Evolutionary conservation across 176 grass and related monocot genomes (phyloP).

Genomic region (Avena eriantha): DNA sequence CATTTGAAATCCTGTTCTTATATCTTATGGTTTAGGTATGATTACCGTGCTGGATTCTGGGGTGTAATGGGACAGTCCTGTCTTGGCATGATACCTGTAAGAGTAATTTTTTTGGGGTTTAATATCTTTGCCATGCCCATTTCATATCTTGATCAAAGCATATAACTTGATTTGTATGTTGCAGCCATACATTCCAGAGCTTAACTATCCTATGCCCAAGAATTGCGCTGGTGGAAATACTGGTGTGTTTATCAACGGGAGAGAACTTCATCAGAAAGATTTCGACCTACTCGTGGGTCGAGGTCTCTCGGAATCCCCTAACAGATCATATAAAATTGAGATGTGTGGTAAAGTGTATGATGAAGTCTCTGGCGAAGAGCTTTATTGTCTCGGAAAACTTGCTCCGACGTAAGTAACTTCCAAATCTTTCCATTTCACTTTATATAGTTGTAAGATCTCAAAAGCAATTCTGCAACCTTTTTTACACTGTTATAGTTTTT

Average conservation of each 20-base stretch:
- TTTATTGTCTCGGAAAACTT: slow-evolving; percentile 91
- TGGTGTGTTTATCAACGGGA: slow-evolving; percentile 74
- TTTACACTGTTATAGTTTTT: neutral
- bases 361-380: slow-evolving; percentile 82
- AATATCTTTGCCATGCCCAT: neutral
- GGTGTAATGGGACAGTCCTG: slow-evolving; percentile 85
- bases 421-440: slow-evolving; percentile 7
- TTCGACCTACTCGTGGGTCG: slow-evolving; percentile 76
- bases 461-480: neutral
- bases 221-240: slow-evolving; percentile 86
- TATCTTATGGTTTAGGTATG: slow-evolving; percentile 66
- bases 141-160: slow-evolving; percentile 26
- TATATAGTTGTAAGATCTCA: neutral
- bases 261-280: slow-evolving; percentile 95
- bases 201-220: slow-evolving; percentile 92
- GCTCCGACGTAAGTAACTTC: slow-evolving; percentile 89
- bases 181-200: slow-evolving; percentile 85
- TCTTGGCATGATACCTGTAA: slow-evolving; percentile 97
- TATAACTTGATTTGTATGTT: slow-evolving; percentile 34
- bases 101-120: neutral
- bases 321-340: slow-evolving; percentile 80
- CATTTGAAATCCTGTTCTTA: slow-evolving; percentile 26
- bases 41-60: slow-evolving; percentile 95
- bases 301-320: slow-evolving; percentile 67
- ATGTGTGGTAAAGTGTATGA: slow-evolving; percentile 89